Evolutionary conservation across 2,329 filamentous ascomycete species (phyloP).

Genomic region (Trichoderma lentiforme): DNA sequence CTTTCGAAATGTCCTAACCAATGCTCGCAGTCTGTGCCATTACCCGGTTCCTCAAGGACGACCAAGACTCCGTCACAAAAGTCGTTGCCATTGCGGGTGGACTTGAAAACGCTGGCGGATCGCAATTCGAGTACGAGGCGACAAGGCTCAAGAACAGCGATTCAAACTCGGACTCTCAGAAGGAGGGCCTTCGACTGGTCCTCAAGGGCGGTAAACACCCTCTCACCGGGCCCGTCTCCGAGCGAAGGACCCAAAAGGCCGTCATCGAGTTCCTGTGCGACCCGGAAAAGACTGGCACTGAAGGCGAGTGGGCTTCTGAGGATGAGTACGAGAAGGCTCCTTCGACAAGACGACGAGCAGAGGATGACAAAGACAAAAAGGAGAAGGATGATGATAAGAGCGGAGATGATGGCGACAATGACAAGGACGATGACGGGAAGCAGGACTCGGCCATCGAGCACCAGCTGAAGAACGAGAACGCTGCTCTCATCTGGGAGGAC

Average conservation of each 20-base stretch:
- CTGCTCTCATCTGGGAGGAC: slow-evolving; percentile 71
- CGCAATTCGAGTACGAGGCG: slow-evolving; percentile 61
- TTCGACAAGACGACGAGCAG: slow-evolving; percentile 20
- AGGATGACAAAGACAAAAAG: slow-evolving; percentile 27
- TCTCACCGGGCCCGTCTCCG: slow-evolving; percentile 48
- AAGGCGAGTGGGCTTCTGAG: slow-evolving; percentile 60
- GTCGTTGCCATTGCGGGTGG: slow-evolving; percentile 74
- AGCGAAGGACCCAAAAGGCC: slow-evolving; percentile 63
- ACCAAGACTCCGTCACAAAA: slow-evolving; percentile 47
- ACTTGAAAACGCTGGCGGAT: slow-evolving; percentile 56
- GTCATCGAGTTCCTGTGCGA: slow-evolving; percentile 87
- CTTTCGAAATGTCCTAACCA: neutral
- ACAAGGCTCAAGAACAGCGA: slow-evolving; percentile 63
- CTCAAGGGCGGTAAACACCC: slow-evolving; percentile 59
- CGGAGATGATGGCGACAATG: slow-evolving; percentile 37
- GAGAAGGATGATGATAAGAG: slow-evolving; percentile 28
- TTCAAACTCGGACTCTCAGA: slow-evolving; percentile 60
- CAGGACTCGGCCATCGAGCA: slow-evolving; percentile 44
- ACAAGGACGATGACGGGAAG: slow-evolving; percentile 39
- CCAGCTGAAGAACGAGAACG: slow-evolving; percentile 52
- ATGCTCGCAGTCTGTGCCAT: slow-evolving; percentile 59
- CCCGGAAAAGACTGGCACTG: slow-evolving; percentile 65
- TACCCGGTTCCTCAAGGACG: slow-evolving; percentile 52
- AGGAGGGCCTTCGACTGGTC: slow-evolving; percentile 69
- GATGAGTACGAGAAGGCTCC: slow-evolving; percentile 40